phyloP scores from a whole-genome alignment of 495 filamentous ascomycete genomes.

The Bacidia rubella region DNA sequence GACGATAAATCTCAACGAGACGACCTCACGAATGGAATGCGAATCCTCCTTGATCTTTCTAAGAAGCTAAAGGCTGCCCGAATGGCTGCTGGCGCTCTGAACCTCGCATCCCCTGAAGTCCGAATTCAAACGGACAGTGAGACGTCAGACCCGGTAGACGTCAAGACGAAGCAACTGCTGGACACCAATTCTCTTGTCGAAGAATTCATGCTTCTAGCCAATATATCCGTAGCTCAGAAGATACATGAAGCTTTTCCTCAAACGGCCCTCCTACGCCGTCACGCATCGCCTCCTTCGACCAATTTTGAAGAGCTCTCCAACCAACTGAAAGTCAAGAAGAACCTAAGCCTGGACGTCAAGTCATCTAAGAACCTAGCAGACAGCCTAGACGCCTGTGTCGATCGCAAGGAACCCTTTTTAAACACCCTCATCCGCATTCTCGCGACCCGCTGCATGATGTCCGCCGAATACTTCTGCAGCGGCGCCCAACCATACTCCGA shows the following conservation, averaged over 20 bases:
- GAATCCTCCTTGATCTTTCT: slow-evolving; percentile 72
- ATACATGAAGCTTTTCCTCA: slow-evolving; percentile 85
- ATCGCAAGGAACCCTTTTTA: slow-evolving; percentile 83
- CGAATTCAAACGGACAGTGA: slow-evolving; percentile 87
- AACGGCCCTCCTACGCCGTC: slow-evolving; percentile 83
- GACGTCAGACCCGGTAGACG: slow-evolving; percentile 88
- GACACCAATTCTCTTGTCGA: slow-evolving; percentile 96
- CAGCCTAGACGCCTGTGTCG: slow-evolving; percentile 73
- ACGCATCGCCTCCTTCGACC: slow-evolving; percentile 79
- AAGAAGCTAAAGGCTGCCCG: slow-evolving; percentile 91
- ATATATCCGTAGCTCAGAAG: slow-evolving; percentile 79
- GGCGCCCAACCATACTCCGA: slow-evolving; percentile 85
- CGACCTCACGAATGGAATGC: slow-evolving; percentile 81
- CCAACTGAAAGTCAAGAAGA: slow-evolving; percentile 74
- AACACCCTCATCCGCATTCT: slow-evolving; percentile 95
- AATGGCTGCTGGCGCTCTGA: slow-evolving; percentile 89
- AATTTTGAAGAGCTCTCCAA: slow-evolving; percentile 91
- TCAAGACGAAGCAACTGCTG: slow-evolving; percentile 87
- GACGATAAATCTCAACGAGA: slow-evolving; percentile 77
- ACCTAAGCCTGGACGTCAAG: slow-evolving; percentile 63
- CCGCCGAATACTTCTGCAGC: slow-evolving; percentile 92
- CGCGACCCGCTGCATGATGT: slow-evolving; percentile 97
- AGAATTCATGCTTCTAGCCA: slow-evolving; percentile 98
- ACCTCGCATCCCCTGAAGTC: slow-evolving; percentile 90
- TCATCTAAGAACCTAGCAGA: slow-evolving; percentile 83